A percentile compares a stretch with the other conserved stretches of the same genome.
phyloP scores from a whole-genome alignment of 164 flowering plant species.

The Cinnamomum micranthum region DNA sequence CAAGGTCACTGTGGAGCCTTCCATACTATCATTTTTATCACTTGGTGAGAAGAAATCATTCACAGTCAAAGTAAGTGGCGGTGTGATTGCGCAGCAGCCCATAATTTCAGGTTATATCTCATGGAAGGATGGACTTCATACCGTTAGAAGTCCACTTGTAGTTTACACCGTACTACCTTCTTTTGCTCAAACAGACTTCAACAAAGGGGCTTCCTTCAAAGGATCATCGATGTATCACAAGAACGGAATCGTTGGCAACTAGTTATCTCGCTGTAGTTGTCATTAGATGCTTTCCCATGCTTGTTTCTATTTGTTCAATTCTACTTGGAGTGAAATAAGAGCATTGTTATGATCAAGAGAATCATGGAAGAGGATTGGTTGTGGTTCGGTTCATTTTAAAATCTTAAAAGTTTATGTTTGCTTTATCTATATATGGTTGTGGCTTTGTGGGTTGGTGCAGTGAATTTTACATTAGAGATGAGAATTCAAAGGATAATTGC shows the following conservation, averaged over 20 bases:
- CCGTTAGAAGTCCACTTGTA: slow-evolving; percentile 75
- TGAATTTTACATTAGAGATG: too few species aligned
- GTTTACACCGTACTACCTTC: slow-evolving; percentile 17
- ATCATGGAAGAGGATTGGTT: too few species aligned
- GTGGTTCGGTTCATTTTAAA: too few species aligned
- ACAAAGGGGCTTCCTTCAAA: neutral
- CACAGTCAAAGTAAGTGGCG: slow-evolving; percentile 51
- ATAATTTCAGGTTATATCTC: slow-evolving; percentile 51
- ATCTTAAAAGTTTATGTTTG: too few species aligned
- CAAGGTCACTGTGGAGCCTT: slow-evolving; percentile 48
- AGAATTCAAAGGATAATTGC: too few species aligned
- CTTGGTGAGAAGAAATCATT: slow-evolving; percentile 38
- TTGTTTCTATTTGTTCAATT: neutral
- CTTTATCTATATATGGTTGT: too few species aligned
- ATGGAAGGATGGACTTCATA: slow-evolving; percentile 43
- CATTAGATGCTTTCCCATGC: neutral
- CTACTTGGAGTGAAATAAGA: neutral
- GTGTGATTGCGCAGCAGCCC: neutral
- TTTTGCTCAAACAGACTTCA: neutral
- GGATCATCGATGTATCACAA: neutral
- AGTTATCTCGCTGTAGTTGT: neutral
- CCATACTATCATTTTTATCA: slow-evolving; percentile 36
- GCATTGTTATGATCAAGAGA: neutral
- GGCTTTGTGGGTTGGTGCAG: too few species aligned
- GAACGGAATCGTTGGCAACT: neutral